Evolutionary conservation across 2,329 filamentous ascomycete genomes (phyloP).

Genomic region (Hypoxylon sp.): DNA sequence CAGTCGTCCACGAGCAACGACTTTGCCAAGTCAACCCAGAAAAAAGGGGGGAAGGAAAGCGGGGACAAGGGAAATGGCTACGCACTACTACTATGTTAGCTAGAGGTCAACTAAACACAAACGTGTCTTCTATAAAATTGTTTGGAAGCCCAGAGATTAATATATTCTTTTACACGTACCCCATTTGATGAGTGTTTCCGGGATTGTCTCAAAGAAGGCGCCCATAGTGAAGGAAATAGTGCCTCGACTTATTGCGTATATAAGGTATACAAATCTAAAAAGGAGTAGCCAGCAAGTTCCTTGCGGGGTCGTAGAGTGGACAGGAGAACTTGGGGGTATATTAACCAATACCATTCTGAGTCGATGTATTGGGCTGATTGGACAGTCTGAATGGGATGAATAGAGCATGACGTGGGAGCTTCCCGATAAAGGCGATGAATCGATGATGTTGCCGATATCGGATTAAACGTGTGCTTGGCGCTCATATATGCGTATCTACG

Average conservation of each 20-base stretch:
- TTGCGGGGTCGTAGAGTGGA: background rate
- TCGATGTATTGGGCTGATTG: background rate
- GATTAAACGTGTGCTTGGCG: slow-evolving; percentile 6
- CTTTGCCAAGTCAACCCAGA: background rate
- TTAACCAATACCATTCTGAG: background rate
- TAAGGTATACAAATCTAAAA: background rate
- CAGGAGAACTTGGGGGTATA: slow-evolving; percentile 2
- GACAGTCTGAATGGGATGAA: too few relatives aligned
- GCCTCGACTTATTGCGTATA: background rate
- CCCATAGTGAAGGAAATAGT: slow-evolving; percentile 47
- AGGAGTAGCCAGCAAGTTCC: background rate
- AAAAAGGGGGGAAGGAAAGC: background rate
- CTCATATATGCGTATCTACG: too few relatives aligned
- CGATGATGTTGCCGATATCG: slow-evolving; percentile 29
- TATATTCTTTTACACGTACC: background rate
- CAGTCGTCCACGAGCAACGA: background rate
- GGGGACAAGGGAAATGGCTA: background rate
- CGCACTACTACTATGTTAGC: background rate
- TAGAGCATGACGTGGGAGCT: background rate
- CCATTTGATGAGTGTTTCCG: slow-evolving; percentile 31
- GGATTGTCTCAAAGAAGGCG: slow-evolving; percentile 52
- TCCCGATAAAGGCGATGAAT: slow-evolving; percentile 15
- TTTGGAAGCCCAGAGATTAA: background rate
- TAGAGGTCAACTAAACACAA: background rate
- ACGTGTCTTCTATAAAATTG: background rate